Evolutionary conservation across 257 asterid species (phyloP).

Genomic region (Apocynum venetum): DNA sequence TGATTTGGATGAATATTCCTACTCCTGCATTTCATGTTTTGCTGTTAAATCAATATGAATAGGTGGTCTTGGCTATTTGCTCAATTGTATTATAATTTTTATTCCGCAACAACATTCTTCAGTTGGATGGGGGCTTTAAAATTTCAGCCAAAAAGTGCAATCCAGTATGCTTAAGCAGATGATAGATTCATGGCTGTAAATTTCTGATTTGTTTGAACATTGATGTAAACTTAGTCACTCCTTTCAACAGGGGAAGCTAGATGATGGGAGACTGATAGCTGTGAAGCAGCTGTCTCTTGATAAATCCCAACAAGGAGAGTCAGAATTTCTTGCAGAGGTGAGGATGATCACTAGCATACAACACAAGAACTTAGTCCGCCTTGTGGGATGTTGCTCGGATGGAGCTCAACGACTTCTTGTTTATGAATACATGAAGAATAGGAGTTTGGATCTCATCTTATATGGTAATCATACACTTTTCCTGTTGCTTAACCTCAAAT

Average conservation of each 20-base stretch:
- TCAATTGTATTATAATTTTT: not conserved
- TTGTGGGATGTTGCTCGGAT: slow-evolving; percentile 74
- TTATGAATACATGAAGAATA: slow-evolving; percentile 75
- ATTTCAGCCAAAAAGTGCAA: not conserved
- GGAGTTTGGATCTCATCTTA: slow-evolving; percentile 67
- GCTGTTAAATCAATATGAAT: not conserved
- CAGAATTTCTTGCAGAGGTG: slow-evolving; percentile 69
- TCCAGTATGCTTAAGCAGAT: not conserved
- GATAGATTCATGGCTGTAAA: not conserved
- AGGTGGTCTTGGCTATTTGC: not conserved
- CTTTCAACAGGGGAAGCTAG: slow-evolving; percentile 53
- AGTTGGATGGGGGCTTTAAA: not conserved
- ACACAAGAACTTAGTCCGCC: slow-evolving; percentile 79
- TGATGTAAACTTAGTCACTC: not conserved
- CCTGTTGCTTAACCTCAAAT: not conserved
- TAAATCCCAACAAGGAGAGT: slow-evolving; percentile 76
- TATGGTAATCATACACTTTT: slow-evolving; percentile 43
- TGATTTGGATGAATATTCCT: not conserved
- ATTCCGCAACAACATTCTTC: not conserved
- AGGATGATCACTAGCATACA: slow-evolving; percentile 73
- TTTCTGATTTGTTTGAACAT: not conserved
- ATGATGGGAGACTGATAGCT: slow-evolving; percentile 55
- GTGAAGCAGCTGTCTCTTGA: slow-evolving; percentile 60
- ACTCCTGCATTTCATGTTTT: not conserved
- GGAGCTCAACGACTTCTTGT: slow-evolving; percentile 70